Base-by-base conservation (phyloP, 805 yeast genomes). In the Metschnikowia continentalis region DNA sequence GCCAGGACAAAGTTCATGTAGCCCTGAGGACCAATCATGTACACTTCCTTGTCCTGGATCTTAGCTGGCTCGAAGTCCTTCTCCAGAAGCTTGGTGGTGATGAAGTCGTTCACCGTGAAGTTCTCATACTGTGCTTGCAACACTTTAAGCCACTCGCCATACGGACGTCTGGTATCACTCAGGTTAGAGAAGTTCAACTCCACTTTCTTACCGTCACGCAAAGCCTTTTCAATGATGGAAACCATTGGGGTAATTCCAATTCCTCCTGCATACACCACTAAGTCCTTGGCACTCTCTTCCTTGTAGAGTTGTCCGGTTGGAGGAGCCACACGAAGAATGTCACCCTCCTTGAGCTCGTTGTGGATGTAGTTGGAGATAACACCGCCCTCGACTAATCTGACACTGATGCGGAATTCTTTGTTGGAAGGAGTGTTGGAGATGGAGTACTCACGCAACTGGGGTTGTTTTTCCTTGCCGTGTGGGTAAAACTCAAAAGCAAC, bases 181-280 rank as follows among this genome's bases (percentile, higher is more conserved):
- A 56, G 59, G 51, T 69, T 70, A 17, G 77, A 72, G 56, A 72
- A 67, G 41, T 64, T 57, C 43, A 76, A 58, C 7, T 53, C 58
- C n/a, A 73, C 74, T 3, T 56, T 49, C 48, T 66, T 65, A 6
- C 66, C 70, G 30, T 63, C 65, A 10, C 52, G 52, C 44, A 68
- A 61, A 6, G 71, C 77, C 6, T 59, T 46, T 59, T 80, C 80
- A 17, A 75, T 61, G 61, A 83, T 76, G 6, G 88, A 71, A 33
- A 84, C 58, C 32, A 81, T 50, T 33, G 90, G 90, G 5, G 90
- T 85, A 46, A 81, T 79, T 54, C 89, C 90, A 50, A 82, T 81
- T 48, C 90, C 90, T 43, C 83, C 86, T 19, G 81, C 73, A 49
- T 82, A 66, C 30, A 83, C 63, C 1, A 76, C 56, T 20, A 67